These are phyloP conservation scores for Huntiella moniliformis DNA, from an alignment of 2,329 filamentous ascomycete species.

Conservation along the genomic window DNA sequence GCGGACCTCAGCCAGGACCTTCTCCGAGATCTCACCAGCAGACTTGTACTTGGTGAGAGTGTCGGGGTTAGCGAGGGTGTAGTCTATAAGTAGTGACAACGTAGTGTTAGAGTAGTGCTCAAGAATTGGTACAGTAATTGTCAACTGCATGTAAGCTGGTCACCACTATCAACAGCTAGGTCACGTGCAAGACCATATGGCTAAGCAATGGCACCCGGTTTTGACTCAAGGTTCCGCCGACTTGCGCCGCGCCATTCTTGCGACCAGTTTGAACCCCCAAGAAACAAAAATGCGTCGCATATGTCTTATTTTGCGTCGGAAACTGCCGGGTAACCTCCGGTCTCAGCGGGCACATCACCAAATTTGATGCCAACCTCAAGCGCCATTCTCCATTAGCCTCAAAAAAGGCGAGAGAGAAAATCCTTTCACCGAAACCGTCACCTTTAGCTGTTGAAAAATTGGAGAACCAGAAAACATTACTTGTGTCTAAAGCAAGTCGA, in stretches of 20 bases:
- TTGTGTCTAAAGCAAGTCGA: background rate
- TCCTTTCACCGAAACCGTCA: too few relatives aligned
- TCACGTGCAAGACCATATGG: too few relatives aligned
- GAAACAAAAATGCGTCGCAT: too few relatives aligned
- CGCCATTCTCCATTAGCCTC: background rate
- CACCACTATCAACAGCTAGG: too few relatives aligned
- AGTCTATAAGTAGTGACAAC: constrained; percentile 37
- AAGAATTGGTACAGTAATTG: background rate
- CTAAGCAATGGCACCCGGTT: too few relatives aligned
- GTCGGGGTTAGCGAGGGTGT: constrained; percentile 77
- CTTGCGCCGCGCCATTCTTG: too few relatives aligned
- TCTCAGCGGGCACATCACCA: too few relatives aligned
- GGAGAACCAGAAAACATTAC: background rate
- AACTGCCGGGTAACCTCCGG: too few relatives aligned
- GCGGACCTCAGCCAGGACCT: constrained; percentile 73
- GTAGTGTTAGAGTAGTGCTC: background rate
- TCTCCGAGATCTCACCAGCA: constrained; percentile 84
- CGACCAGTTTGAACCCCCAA: too few relatives aligned
- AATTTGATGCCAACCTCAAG: too few relatives aligned
- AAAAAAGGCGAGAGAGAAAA: background rate
- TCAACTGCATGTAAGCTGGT: background rate
- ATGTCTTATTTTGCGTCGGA: too few relatives aligned
- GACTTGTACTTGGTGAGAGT: constrained; percentile 99
- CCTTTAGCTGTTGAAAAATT: background rate
- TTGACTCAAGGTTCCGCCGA: too few relatives aligned